phyloP scores from a whole-genome alignment of 169 alveolate genomes.

The Plasmodium vinckei region DNA sequence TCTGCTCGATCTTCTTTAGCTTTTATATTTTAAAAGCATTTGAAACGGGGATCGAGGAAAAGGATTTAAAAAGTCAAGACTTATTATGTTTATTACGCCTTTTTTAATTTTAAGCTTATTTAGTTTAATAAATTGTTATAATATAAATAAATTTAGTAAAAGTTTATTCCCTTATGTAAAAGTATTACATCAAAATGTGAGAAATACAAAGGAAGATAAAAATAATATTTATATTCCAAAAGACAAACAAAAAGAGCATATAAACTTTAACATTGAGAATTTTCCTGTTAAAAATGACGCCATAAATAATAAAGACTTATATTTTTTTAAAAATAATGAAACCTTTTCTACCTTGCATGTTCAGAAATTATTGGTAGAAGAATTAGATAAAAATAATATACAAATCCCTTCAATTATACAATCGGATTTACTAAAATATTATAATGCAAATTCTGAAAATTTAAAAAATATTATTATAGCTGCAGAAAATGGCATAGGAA shows the following conservation, averaged over 20 bases:
- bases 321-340: constrained; percentile 38
- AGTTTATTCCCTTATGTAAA: not conserved
- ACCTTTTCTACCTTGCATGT: constrained; percentile 47
- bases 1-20: constrained; percentile 4
- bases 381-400: constrained; percentile 42
- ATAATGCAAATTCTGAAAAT: constrained; percentile 24
- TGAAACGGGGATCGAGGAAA: constrained; percentile 31
- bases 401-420: constrained; percentile 41
- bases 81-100: constrained; percentile 54
- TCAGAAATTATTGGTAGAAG: constrained; percentile 36
- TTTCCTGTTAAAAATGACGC: constrained; percentile 40
- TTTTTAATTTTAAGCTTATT: constrained; percentile 8
- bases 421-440: constrained; percentile 54
- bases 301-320: constrained; percentile 11
- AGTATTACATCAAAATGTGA: constrained; percentile 20
- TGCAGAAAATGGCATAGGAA: constrained; percentile 75
- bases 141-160: constrained; percentile 20
- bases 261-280: constrained; percentile 9
- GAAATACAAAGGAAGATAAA: not conserved
- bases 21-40: constrained; percentile 37
- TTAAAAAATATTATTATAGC: constrained; percentile 51
- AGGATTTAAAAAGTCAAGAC: constrained; percentile 32
- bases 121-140: constrained; percentile 17
- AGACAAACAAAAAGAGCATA: constrained; percentile 6
- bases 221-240: not conserved